Conservation (phyloP, 108 stramenopile genomes). For the Nitzschia putrida region DNA sequence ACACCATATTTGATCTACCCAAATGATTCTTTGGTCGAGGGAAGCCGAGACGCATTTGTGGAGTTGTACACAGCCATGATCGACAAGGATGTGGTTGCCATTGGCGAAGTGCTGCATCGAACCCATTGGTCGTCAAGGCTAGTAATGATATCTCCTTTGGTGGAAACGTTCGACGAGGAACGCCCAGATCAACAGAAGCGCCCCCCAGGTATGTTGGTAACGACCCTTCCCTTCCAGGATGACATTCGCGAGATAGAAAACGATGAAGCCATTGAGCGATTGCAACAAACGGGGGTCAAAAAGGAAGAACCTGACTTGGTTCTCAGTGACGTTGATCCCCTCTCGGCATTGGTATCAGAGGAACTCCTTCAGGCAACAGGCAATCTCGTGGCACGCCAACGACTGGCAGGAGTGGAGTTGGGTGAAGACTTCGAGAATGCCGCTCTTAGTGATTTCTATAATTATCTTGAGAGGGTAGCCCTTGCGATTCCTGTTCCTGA, state of each 20-base stretch:
- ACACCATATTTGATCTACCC: constrained; percentile 52
- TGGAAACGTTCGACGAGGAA: constrained; percentile 34
- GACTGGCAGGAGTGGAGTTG: constrained; percentile 25
- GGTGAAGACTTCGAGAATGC: constrained; percentile 73
- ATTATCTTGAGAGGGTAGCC: constrained; percentile 66
- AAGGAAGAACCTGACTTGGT: constrained; percentile 1
- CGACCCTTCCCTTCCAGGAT: constrained; percentile 65
- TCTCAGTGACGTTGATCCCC: constrained; percentile 1
- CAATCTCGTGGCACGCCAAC: constrained; percentile 49
- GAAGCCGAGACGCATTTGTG: constrained; percentile 57
- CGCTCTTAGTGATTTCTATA: constrained; percentile 60
- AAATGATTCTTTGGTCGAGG: constrained; percentile 47
- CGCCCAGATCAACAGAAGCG: neutral
- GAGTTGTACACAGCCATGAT: constrained; percentile 68
- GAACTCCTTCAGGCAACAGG: constrained; percentile 58
- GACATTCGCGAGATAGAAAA: constrained; percentile 45
- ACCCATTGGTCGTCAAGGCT: constrained; percentile 46
- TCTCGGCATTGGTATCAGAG: constrained; percentile 34
- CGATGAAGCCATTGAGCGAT: constrained; percentile 29
- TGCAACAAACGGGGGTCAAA: constrained; percentile 9
- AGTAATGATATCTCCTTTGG: constrained; percentile 66
- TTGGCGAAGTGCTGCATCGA: constrained; percentile 68
- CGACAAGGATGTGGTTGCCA: constrained; percentile 63
- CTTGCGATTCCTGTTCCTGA: constrained; percentile 43
- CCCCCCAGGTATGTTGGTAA: constrained; percentile 53